Base-by-base conservation (phyloP, 306 rosid genomes). In the Medicago truncatula region DNA sequence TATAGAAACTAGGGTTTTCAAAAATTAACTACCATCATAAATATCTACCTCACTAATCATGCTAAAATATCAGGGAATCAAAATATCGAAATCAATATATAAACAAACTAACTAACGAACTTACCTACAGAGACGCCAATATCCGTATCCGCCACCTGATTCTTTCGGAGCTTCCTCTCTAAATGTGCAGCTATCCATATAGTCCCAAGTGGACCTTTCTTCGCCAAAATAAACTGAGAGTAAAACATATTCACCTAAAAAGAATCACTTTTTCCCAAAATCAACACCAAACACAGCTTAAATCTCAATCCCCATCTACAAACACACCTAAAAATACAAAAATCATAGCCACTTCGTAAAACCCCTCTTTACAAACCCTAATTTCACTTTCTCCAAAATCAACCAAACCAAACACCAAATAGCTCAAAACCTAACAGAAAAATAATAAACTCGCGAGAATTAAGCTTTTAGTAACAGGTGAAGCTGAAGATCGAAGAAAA, bases 171-270 rank as follows among this genome's bases (percentile, higher is more conserved):
- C 90, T 96, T 96, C 89, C 99, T 85, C 90, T 96, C 99, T 83
- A 96, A 88, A 87, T 96, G 99, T 4, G 99, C 99, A 8, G 99
- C 99, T 75, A 96, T 96, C 99, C 99, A 96, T 89, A 96, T 92
- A 1, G 99, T 96, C 86, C 99, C 99, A 39, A 96, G 92, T 1
- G 99, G 99, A 28, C 99, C 99, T 81, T 96, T 96, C 84, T 96
- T 96, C 67, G 99, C 99, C 92, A 96, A 88, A 70, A 96, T 96
- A 75, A 96, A 96, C 87, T 96, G 99, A 76, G 99, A 96, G 83
- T 96, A 96, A 85, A 96, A 96, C 99, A 96, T 95, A 23, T 44
- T 77, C 77, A 38, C 70, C 38, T 34, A 4, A 34, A 34, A 34
- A 34, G 49, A 46, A 69, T 7, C 34, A 71, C 75, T 78, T 73